Evolutionary conservation across 1,284 basidiomycete genomes (phyloP), one percentile per base, ranked within the genome.

Genomic region (Moniliophthora roreri): DNA sequence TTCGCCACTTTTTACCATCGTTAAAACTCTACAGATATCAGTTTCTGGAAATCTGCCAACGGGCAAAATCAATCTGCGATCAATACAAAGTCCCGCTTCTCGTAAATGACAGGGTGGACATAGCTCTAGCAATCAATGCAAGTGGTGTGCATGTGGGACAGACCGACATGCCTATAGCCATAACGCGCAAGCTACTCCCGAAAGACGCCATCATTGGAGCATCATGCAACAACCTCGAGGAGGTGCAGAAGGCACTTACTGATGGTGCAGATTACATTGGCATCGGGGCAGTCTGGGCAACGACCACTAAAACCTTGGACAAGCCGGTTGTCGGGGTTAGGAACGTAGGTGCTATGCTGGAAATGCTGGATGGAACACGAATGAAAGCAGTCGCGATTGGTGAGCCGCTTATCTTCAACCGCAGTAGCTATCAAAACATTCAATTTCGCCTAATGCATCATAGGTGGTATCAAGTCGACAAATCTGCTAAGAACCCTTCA

Each of bases 111-210:
- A 85, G 94, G 11, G 76, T 95, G 55, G 94, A 96, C 63, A 84
- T 97, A 41, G 91, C 90, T 4, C 78, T 95, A 24, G 89, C 91
- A 8, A 75, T 91, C 21, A 74, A 81, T 49, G 87, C 87, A 1
- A 83, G 85, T 47, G 95, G 92, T 4, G 84, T 98, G 9, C 95
- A 98, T 64, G 76, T 98, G 48, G 95, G 95, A 3, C 95, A 98
- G 72, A 83, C 84, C 0, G 95, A 98, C 67, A 91, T 95, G 78
- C 85, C 91, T 1, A 76, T 93, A 1, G 60, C 74, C 2, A 64
- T 85, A 24, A 94, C 91, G 0, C 84, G 91, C 28, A 65, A 66
- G 15, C 74, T 95, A 4, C 76, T 98, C 0, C 92, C 92, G 0
- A 65, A 77, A 0, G 80, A 80, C 16, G 76, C 87, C 0, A 79